A percentile compares a stretch with the other conserved stretches of the same genome.
These are phyloP conservation scores for Alternaria burnsii DNA, from an alignment of 2,329 filamentous ascomycete genomes.

Conservation along the genomic window DNA sequence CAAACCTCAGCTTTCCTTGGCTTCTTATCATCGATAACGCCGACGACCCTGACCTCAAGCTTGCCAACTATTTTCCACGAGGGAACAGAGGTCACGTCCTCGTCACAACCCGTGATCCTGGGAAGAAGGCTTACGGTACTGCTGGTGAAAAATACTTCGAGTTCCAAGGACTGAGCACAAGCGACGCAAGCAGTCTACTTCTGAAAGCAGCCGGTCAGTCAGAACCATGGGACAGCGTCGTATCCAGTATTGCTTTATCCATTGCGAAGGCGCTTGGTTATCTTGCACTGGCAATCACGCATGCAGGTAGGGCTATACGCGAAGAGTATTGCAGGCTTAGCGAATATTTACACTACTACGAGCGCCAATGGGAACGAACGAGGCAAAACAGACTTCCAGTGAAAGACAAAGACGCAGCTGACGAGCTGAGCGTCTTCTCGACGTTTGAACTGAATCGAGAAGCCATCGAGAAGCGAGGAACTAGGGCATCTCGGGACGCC, in stretches of 20 bases:
- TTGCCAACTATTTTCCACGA: conserved; percentile 32
- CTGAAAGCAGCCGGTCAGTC: conserved; percentile 27
- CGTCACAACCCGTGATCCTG: conserved; percentile 40
- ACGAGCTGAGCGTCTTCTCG: conserved; percentile 8
- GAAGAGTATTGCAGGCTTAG: conserved; percentile 26
- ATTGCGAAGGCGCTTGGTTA: conserved; percentile 21
- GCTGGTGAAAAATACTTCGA: conserved; percentile 26
- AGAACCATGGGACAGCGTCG: background rate
- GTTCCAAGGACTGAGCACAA: conserved; percentile 27
- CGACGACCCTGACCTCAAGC: conserved; percentile 31
- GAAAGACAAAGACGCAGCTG: conserved; percentile 2
- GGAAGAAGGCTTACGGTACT: conserved; percentile 25
- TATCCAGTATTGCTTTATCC: background rate
- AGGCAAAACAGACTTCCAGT: conserved; percentile 10
- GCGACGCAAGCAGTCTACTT: conserved; percentile 32
- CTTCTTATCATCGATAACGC: conserved; percentile 43
- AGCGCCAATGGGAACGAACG: conserved; percentile 20
- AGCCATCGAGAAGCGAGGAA: conserved; percentile 3
- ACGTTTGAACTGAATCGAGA: conserved; percentile 5
- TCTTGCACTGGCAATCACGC: conserved; percentile 34
- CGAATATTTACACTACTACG: conserved; percentile 27
- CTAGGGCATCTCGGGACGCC: conserved; percentile 2
- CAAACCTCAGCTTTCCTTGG: conserved; percentile 29
- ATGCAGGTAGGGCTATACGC: conserved; percentile 33
- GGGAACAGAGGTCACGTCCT: conserved; percentile 37